Percentiles rank a stretch among this genome's conserved stretches.
phyloP scores from a whole-genome alignment of 2,329 filamentous ascomycete species.

The Alternaria consortialis region DNA sequence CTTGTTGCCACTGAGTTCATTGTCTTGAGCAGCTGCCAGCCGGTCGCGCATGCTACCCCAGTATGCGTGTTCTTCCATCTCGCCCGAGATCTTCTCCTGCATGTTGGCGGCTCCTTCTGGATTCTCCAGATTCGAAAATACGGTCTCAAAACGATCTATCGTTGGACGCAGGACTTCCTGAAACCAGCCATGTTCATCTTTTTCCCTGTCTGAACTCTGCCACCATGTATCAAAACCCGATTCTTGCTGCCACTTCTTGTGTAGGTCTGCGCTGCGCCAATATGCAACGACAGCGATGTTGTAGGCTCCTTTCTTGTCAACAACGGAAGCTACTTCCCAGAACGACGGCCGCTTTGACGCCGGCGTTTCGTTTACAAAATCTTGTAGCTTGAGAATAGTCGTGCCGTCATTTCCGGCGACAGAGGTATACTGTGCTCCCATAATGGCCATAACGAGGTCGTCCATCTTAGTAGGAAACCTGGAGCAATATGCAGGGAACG shows the following conservation, averaged over 20 bases:
- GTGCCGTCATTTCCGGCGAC: background rate
- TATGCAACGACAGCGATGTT: slow-evolving; percentile 53
- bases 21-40: slow-evolving; percentile 51
- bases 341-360: slow-evolving; percentile 25
- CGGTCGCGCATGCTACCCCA: slow-evolving; percentile 60
- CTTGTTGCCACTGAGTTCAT: slow-evolving; percentile 42
- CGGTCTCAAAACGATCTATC: slow-evolving; percentile 56
- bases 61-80: slow-evolving; percentile 56
- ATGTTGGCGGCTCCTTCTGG: slow-evolving; percentile 56
- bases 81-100: slow-evolving; percentile 49
- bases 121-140: slow-evolving; percentile 51
- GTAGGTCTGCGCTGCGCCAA: slow-evolving; percentile 45
- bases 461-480: slow-evolving; percentile 44
- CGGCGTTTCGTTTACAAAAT: slow-evolving; percentile 23
- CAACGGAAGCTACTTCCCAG: slow-evolving; percentile 49
- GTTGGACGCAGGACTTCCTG: slow-evolving; percentile 55
- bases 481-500: slow-evolving; percentile 44
- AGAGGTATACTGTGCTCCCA: slow-evolving; percentile 43
- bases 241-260: slow-evolving; percentile 44
- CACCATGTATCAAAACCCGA: slow-evolving; percentile 55
- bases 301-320: slow-evolving; percentile 37
- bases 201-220: slow-evolving; percentile 39
- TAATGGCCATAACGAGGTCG: slow-evolving; percentile 47
- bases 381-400: slow-evolving; percentile 26
- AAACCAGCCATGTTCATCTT: slow-evolving; percentile 53